A percentile compares a stretch with the other conserved stretches of the same genome.
phyloP scores from a whole-genome alignment of 2,329 filamentous ascomycete species.

The Aureobasidium namibiae region DNA sequence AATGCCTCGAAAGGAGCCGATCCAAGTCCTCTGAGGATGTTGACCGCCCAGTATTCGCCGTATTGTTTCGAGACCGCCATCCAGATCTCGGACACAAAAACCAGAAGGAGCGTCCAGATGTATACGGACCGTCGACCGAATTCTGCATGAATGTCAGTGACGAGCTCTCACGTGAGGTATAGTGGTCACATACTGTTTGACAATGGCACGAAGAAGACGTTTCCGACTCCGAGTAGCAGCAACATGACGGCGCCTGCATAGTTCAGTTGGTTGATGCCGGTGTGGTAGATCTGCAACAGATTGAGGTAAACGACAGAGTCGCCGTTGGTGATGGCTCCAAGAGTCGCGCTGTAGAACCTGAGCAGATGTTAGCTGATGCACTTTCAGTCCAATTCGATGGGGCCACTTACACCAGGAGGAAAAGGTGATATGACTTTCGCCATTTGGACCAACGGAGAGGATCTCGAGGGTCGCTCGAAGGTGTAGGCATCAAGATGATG shows the following conservation, averaged over 20 bases:
- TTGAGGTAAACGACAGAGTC: slow-evolving; percentile 17
- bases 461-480: slow-evolving; percentile 14
- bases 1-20: slow-evolving; percentile 15
- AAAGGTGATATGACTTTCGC: slow-evolving; percentile 15
- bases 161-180: neutral
- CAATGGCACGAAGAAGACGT: slow-evolving; percentile 15
- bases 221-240: slow-evolving; percentile 15
- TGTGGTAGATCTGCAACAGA: slow-evolving; percentile 11
- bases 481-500: slow-evolving; percentile 16
- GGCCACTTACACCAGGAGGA: slow-evolving; percentile 11
- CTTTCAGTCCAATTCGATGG: neutral
- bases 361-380: neutral
- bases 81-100: slow-evolving; percentile 14
- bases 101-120: slow-evolving; percentile 7
- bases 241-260: slow-evolving; percentile 10
- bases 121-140: slow-evolving; percentile 16
- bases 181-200: slow-evolving; percentile 14
- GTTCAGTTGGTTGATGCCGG: slow-evolving; percentile 14
- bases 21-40: slow-evolving; percentile 14
- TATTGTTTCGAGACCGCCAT: slow-evolving; percentile 13
- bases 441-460: slow-evolving; percentile 16
- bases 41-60: slow-evolving; percentile 14
- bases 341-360: slow-evolving; percentile 14
- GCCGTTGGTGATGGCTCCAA: slow-evolving; percentile 18
- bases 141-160: neutral